Conservation (phyloP, 345 rosid species). For the Ceriops decandra region DNA sequence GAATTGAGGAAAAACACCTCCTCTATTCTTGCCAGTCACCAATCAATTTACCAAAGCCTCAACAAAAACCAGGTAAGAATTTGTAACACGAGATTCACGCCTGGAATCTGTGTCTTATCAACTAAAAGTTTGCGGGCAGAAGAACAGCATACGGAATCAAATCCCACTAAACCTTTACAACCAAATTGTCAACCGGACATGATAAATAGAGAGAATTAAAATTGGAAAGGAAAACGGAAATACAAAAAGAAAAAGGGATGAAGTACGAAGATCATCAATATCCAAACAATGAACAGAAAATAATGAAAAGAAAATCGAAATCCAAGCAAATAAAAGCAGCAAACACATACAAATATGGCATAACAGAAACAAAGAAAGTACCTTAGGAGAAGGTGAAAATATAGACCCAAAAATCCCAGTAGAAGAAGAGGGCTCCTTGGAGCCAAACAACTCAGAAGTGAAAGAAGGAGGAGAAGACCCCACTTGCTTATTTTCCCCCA, state of each 20-base stretch:
- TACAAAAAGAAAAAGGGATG: not conserved
- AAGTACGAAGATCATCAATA: not conserved
- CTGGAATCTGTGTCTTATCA: too few species aligned
- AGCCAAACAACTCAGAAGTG: constrained; percentile 65
- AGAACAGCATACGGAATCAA: too few species aligned
- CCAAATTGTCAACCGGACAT: too few species aligned
- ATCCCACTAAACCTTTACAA: too few species aligned
- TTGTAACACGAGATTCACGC: too few species aligned
- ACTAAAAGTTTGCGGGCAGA: too few species aligned
- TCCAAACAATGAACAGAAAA: not conserved
- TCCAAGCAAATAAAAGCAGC: too few species aligned
- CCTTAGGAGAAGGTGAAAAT: constrained; percentile 61
- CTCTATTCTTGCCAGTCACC: too few species aligned
- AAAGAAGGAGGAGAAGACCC: constrained; percentile 50
- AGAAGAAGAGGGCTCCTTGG: constrained; percentile 48
- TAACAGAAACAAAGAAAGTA: not conserved
- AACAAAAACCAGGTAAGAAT: too few species aligned
- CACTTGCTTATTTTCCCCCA: constrained; percentile 54
- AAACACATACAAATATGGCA: not conserved
- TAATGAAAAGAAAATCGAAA: not conserved
- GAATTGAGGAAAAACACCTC: too few species aligned
- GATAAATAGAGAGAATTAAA: too few species aligned
- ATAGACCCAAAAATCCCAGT: constrained; percentile 57
- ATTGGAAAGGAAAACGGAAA: not conserved
- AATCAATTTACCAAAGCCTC: too few species aligned